Evolutionary conservation across 2,329 filamentous ascomycete genomes (phyloP), one percentile per base, ranked within the genome.

Genomic region (Colletotrichum scovillei): DNA sequence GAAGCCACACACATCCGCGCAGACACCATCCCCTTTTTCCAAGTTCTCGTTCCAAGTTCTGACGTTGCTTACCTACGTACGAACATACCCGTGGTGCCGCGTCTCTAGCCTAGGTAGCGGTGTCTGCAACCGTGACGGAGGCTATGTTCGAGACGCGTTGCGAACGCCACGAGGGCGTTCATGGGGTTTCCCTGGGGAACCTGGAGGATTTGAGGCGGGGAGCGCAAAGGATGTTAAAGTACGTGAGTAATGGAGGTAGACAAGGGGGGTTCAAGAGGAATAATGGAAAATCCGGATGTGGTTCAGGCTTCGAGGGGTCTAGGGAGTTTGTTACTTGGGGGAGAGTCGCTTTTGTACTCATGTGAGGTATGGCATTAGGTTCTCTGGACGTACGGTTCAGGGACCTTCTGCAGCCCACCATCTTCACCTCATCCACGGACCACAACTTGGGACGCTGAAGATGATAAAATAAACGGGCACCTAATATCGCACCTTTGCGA

Each of bases 161-260:
- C 53, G 58, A 64, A 69, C 53, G 53, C 69, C 42, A 46, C 42
- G n/a, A 52, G 24, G 22, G 53, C 38, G 24, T 22, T 56, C 65
- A 72, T 69, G 68, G 68, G 42, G 22, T 24, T 55, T 52, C 58
- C 30, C 30, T 24, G 32, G n/a, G 24, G 59, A 22, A 26, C 32
- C 30, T 49, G 35, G 32, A n/a, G 32, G 58, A 22, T n/a, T 24
- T n/a, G n/a, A 28, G 38, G 16, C 24, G 63, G 24, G 26, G 14
- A 26, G 5, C 12, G 12, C 22, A 32, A 52, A n/a, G 42, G 42
- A 60, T 14, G 14, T 56, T 14, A 53, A 22, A 42, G 38, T 42
- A 19, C 6, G 38, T 42, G 16, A 19, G 16, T 19, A 16, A 42
- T 16, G 38, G 38, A 19, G 38, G 5, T 35, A 12, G 16, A 28